These are phyloP conservation scores for Phytopythium oedochilum DNA, from an alignment of 352 stramenopile species.

Conservation along the genomic window DNA sequence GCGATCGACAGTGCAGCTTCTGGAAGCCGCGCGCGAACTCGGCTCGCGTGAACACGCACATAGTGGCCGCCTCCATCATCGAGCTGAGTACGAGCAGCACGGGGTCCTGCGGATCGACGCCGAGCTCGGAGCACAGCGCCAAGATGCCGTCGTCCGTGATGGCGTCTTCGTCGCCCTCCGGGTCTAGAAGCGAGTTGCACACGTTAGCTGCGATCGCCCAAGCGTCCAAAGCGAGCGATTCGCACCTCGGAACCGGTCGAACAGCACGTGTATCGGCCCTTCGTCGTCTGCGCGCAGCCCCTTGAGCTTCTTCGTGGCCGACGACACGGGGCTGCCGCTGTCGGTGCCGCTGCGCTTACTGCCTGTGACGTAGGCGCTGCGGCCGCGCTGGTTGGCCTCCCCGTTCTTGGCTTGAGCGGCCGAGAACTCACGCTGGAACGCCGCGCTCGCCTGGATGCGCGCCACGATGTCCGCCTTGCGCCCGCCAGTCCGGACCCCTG, in stretches of 20 bases:
- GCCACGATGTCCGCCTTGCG: conserved; percentile 76
- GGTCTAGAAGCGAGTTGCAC: conserved; percentile 26
- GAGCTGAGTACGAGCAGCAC: conserved; percentile 80
- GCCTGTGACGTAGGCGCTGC: conserved; percentile 8
- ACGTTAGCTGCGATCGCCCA: neutral
- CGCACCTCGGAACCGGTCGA: conserved; percentile 61
- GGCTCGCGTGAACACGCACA: conserved; percentile 71
- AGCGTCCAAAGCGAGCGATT: neutral
- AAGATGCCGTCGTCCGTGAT: conserved; percentile 86
- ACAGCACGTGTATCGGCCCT: conserved; percentile 43
- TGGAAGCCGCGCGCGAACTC: conserved; percentile 75
- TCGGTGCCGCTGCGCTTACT: conserved; percentile 21
- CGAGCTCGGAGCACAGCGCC: conserved; percentile 61
- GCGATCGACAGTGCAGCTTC: conserved; percentile 53
- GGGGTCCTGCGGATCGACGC: conserved; percentile 69
- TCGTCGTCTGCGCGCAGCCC: conserved; percentile 23
- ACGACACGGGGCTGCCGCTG: conserved; percentile 18
- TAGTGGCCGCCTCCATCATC: conserved; percentile 68
- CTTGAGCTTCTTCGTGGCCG: conserved; percentile 54
- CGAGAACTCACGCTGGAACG: conserved; percentile 32
- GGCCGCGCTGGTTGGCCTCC: conserved; percentile 9
- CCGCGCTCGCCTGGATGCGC: conserved; percentile 55
- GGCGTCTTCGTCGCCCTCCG: conserved; percentile 35
- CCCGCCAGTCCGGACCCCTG: conserved; percentile 66
- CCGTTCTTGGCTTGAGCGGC: conserved; percentile 18